Evolutionary conservation across 805 yeast species (phyloP).

Genomic region (Barnettozyma pratensis): DNA sequence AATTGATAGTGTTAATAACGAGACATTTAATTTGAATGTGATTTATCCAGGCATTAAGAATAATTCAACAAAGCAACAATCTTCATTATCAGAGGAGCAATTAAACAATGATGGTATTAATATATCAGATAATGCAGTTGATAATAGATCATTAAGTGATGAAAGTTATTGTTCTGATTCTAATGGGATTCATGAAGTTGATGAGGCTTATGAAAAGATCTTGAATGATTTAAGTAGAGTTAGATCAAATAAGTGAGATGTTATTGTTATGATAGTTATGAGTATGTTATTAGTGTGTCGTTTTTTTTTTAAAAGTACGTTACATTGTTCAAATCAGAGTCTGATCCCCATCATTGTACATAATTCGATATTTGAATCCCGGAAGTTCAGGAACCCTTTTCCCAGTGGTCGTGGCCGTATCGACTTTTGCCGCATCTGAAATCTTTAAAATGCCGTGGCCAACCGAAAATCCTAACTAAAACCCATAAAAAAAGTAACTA

Average conservation of each 20-base stretch:
- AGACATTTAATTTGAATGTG: conserved; percentile 45
- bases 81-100: not conserved
- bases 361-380: too few species aligned
- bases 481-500: too few species aligned
- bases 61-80: not conserved
- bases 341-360: too few species aligned
- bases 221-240: conserved; percentile 64
- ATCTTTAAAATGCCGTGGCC: too few species aligned
- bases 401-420: too few species aligned
- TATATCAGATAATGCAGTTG: not conserved
- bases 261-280: not conserved
- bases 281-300: not conserved
- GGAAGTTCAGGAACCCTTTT: too few species aligned
- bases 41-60: conserved; percentile 33
- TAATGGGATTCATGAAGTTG: conserved; percentile 37
- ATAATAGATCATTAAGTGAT: not conserved
- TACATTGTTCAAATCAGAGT: too few species aligned
- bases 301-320: too few species aligned
- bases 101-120: too few species aligned
- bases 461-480: too few species aligned
- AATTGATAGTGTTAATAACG: conserved; percentile 57
- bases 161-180: conserved; percentile 1
- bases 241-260: conserved; percentile 40
- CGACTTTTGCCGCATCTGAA: too few species aligned
- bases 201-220: conserved; percentile 67